A percentile compares a stretch with the other conserved stretches of the same genome.
Conservation (phyloP, 768 basidiomycete genomes). For the Termitomyces sp. region DNA sequence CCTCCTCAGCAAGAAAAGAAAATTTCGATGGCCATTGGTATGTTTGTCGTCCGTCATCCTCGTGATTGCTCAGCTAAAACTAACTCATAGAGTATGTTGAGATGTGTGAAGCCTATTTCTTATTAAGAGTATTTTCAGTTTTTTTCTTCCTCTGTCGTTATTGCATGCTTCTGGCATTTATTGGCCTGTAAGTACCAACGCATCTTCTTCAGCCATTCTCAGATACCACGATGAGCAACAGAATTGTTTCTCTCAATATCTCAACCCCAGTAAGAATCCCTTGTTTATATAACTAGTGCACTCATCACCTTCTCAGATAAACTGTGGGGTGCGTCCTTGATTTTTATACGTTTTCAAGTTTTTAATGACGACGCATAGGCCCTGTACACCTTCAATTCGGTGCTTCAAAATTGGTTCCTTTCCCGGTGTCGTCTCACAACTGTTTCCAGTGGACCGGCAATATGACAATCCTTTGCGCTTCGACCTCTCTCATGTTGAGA, state of each 20-base stretch:
- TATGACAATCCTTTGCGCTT: constrained; percentile 58
- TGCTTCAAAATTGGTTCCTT: constrained; percentile 18
- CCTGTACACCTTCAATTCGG: constrained; percentile 66
- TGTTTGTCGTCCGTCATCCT: constrained; percentile 19
- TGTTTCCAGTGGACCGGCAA: constrained; percentile 51
- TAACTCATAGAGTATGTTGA: constrained; percentile 16
- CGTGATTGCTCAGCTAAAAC: neutral
- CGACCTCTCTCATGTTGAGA: constrained; percentile 65
- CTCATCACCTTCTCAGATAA: constrained; percentile 35
- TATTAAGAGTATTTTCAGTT: constrained; percentile 22
- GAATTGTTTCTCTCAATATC: constrained; percentile 54
- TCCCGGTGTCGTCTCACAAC: neutral
- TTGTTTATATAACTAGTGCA: neutral
- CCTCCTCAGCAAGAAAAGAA: constrained; percentile 48
- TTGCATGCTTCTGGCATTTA: constrained; percentile 60
- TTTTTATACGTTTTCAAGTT: neutral
- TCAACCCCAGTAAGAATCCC: constrained; percentile 32
- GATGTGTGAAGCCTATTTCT: neutral
- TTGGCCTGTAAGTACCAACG: constrained; percentile 47
- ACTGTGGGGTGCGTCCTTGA: constrained; percentile 45
- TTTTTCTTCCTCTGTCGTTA: constrained; percentile 71
- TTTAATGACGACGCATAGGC: constrained; percentile 28
- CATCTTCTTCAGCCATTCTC: neutral
- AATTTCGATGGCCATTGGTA: constrained; percentile 67
- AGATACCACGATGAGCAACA: constrained; percentile 17